Evolutionary conservation across 2,329 filamentous ascomycete genomes (phyloP), one percentile per base, ranked within the genome.

Genomic region (Diaporthe vexans): DNA sequence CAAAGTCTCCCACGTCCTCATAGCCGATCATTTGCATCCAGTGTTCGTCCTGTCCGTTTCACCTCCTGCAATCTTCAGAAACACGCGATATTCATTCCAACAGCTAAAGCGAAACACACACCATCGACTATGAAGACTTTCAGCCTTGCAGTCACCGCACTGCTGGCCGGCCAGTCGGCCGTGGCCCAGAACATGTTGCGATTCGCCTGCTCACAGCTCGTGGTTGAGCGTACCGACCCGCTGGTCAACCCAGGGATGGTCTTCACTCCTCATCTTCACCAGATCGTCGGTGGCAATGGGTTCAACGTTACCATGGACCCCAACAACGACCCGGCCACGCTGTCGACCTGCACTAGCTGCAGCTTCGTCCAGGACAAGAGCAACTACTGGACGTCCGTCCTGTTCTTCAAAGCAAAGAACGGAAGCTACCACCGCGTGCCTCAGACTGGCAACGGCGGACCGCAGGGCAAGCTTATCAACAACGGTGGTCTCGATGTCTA

Each of bases 351-450:
- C 81, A 86, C 84, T 11, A 85, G 84, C 29, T 86, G 85, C 80
- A 84, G 79, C 56, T 86, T 86, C 79, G 79, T 78, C 74, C 82
- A 86, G 78, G 84, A 86, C 79, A 81, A 82, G 78, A 85, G 83
- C 80, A 86, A 86, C 83, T 86, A 86, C 82, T 86, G 85, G 84
- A 86, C 84, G 29, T 83, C 84, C 73, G 83, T 85, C 78, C 82
- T 86, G 82, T 86, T 86, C 81, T 86, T 84, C 82, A 82, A 84
- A 78, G 79, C 81, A 72, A 81, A 79, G 79, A 86, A 86, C 80
- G 84, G 84, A 72, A 83, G 81, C 71, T 85, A 83, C 79, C 81
- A 83, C 77, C 84, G 84, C 71, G 83, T 86, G 58, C 84, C 84
- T 37, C 85, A 86, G 79, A 81, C 83, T 73, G 84, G 84, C 77